Evolutionary conservation across 2,329 filamentous ascomycete genomes (phyloP), one percentile per base, ranked within the genome.

Genomic region (Alternaria sp.): DNA sequence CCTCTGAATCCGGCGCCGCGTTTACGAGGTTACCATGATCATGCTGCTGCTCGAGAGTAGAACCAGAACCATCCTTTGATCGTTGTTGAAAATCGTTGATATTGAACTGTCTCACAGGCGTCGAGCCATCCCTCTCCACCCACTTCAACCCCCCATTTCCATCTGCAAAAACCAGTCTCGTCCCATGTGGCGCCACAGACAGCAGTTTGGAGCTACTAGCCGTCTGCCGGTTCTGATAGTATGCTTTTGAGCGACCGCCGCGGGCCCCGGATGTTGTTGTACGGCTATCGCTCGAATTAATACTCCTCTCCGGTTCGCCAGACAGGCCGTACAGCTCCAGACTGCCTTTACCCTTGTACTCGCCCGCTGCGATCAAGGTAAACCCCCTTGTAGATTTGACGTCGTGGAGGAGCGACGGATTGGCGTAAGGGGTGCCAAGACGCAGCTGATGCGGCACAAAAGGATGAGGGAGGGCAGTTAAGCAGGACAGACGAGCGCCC

Each of bases 321-420:
- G 80, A 82, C 1, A 92, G 80, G 14, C 89, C 88, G 76, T 97
- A 97, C n/a, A 97, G 81, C 74, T 98, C 94, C 2, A 98, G 82
- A 0, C 91, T 94, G 0, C 94, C 94, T 77, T 95, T 94, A 32
- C 91, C 92, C 69, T 95, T 96, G 81, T 97, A 97, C 74, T 94
- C 92, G 5, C 94, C 94, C 40, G 91, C 92, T 3, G 93, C 92
- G 53, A 97, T 86, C 27, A 97, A 79, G 0, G 90, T 93, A 46
- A 89, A 84, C 0, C 89, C 85, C 0, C 79, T 70, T 0, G 77
- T 75, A n/a, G 72, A 79, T 67, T 90, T 90, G n/a, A 84, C 83
- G 18, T 81, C 80, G 64, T 77, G 81, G 12, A 87, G 81, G 64
- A 84, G 84, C 57, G 86, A 84, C 55, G 83, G 78, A 11, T 87